phyloP scores from a whole-genome alignment of 2,329 filamentous ascomycete species.

The Aspergillus niger region DNA sequence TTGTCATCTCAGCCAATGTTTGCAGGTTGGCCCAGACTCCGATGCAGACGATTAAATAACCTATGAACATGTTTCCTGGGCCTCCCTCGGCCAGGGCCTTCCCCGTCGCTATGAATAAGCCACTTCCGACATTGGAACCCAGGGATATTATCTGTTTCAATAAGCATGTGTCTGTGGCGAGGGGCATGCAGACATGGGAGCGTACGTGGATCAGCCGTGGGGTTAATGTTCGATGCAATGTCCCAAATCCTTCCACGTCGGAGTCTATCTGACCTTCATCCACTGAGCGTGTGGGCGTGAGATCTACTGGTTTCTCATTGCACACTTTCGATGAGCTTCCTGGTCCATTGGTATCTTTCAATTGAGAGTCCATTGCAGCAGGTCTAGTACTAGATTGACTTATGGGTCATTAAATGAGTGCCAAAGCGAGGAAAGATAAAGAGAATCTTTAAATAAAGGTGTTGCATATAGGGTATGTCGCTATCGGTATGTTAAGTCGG shows the following conservation, averaged over 20 bases:
- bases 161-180: background rate
- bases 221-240: background rate
- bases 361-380: background rate
- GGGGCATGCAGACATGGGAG: background rate
- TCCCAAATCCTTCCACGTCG: background rate
- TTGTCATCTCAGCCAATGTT: conserved; percentile 14
- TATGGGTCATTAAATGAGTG: background rate
- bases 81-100: conserved; percentile 13
- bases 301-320: background rate
- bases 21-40: conserved; percentile 16
- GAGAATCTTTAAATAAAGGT: background rate
- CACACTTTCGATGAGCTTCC: no score
- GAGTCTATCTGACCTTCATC: background rate
- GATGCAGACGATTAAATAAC: conserved; percentile 8
- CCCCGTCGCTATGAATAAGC: conserved; percentile 14
- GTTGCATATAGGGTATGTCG: background rate
- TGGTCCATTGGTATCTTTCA: background rate
- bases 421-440: background rate
- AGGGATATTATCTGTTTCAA: conserved; percentile 7
- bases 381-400: background rate
- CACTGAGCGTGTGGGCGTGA: background rate
- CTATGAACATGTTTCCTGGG: conserved; percentile 10
- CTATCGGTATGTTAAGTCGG: background rate
- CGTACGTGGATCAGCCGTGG: conserved; percentile 2
- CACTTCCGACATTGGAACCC: conserved; percentile 12